Evolutionary conservation across 2,329 filamentous ascomycete genomes (phyloP), one percentile per base, ranked within the genome.

Genomic region (Microcyclospora tardicrescens): DNA sequence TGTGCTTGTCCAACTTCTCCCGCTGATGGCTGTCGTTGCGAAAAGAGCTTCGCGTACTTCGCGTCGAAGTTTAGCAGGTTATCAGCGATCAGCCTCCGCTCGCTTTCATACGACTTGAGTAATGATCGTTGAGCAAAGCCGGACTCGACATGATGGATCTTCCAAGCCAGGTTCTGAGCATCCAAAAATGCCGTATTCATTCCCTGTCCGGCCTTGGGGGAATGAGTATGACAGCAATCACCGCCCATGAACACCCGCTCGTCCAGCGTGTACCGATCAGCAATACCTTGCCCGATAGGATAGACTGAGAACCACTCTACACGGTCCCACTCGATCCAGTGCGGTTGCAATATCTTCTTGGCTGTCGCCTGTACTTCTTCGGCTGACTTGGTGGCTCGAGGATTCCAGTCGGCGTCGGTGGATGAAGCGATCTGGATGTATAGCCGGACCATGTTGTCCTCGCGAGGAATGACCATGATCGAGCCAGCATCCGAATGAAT

Each of bases 141-240:
- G 16, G 72, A 71, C 57, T 94, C 86, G 9, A 95, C 89, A 28
- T 83, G 78, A 57, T 94, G 87, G 37, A 95, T 83, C 66, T 96
- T 96, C 87, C 87, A 96, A 6, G 87, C 87, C 31, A 96, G 69
- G 60, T 95, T 96, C 43, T 85, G 75, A 1, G 85, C 85, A 52
- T 71, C 67, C 35, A 71, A 60, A 61, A 73, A 72, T 15, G 73
- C 67, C 46, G 72, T 74, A 62, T 74, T 74, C 71, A 73, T 78
- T 41, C 75, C 75, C 51, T 79, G 75, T 12, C 75, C 75, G 11
- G 75, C 75, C 59, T 79, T 79, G 39, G 75, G 75, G 39, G 56
- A 60, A 57, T 79, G 75, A 2, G 75, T 79, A 56, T 79, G 75
- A 60, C 74, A 78, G 45, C 68, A 71, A 55, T 79, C 75, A 34